Evolutionary conservation across 163 green algal species (phyloP).

Genomic region (Botryococcus braunii): DNA sequence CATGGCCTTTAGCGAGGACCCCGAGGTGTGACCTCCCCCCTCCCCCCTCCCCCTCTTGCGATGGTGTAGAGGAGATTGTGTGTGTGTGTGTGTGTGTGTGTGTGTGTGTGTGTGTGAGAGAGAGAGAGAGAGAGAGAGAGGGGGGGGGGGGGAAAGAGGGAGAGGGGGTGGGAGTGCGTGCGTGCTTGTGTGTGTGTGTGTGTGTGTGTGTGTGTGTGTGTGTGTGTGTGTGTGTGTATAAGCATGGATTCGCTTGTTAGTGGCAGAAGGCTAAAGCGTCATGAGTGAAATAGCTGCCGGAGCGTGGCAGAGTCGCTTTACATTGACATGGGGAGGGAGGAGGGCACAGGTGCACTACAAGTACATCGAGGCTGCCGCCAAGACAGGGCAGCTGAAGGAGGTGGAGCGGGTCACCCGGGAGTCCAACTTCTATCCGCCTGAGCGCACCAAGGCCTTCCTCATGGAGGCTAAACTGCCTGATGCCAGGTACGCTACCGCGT

Average conservation of each 20-base stretch:
- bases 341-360: slow-evolving; percentile 23
- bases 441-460: slow-evolving; percentile 90
- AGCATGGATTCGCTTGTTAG: not conserved
- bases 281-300: not conserved
- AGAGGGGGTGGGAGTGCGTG: too few species aligned
- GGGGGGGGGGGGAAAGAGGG: not conserved
- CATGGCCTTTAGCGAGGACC: slow-evolving; percentile 84
- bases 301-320: too few species aligned
- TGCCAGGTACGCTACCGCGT: slow-evolving; percentile 38
- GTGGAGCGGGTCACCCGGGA: slow-evolving; percentile 96
- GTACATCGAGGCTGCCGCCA: slow-evolving; percentile 97
- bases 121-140: not conserved
- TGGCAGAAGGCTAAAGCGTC: not conserved
- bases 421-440: slow-evolving; percentile 80
- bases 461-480: slow-evolving; percentile 99
- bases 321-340: too few species aligned
- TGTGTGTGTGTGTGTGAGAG: too few species aligned
- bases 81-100: too few species aligned
- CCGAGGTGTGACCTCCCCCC: slow-evolving; percentile 65
- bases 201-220: not conserved
- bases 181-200: too few species aligned
- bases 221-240: too few species aligned
- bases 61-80: too few species aligned
- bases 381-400: slow-evolving; percentile 83
- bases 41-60: too few species aligned